Percentiles rank a stretch among this genome's conserved stretches.
phyloP scores from a whole-genome alignment of 352 stramenopile genomes.

The Phytophthora capsici region DNA sequence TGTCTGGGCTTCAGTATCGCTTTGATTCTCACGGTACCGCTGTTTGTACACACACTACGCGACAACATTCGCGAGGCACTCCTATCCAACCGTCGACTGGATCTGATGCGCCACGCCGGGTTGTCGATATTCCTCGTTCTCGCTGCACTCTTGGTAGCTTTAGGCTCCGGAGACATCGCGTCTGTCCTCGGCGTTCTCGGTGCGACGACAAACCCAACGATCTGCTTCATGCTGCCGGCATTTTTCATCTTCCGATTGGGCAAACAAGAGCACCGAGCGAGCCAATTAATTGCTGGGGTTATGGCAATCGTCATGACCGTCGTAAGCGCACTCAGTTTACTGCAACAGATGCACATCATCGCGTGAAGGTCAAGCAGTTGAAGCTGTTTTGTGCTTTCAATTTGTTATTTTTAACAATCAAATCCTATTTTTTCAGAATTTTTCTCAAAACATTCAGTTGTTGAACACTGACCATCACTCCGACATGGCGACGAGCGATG shows the following conservation, averaged over 20 bases:
- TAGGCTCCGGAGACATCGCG: slow-evolving; percentile 80
- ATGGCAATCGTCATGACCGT: slow-evolving; percentile 55
- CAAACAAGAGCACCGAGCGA: slow-evolving; percentile 36
- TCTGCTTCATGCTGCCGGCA: slow-evolving; percentile 89
- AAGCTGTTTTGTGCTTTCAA: too few species aligned
- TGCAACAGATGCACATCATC: slow-evolving; percentile 55
- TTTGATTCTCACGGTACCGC: slow-evolving; percentile 81
- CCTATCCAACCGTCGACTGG: slow-evolving; percentile 54
- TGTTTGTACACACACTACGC: slow-evolving; percentile 87
- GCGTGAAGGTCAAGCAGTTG: slow-evolving; percentile 9
- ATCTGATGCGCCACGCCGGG: slow-evolving; percentile 50
- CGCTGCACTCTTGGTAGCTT: slow-evolving; percentile 59
- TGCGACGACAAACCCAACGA: slow-evolving; percentile 86
- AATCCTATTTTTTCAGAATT: too few species aligned
- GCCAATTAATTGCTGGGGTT: slow-evolving; percentile 52
- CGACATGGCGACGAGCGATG: slow-evolving; percentile 29
- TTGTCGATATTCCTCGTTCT: slow-evolving; percentile 68
- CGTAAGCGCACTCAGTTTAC: slow-evolving; percentile 60
- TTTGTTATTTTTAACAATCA: too few species aligned
- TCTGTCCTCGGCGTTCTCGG: slow-evolving; percentile 86
- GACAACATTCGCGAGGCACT: slow-evolving; percentile 84
- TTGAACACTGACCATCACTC: slow-evolving; percentile 12
- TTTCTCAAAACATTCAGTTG: slow-evolving; percentile 10
- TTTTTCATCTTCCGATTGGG: slow-evolving; percentile 77
- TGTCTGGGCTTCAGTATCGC: slow-evolving; percentile 84